Conservation (phyloP, 2,329 filamentous ascomycete species). For the Pseudogymnoascus destructans region DNA sequence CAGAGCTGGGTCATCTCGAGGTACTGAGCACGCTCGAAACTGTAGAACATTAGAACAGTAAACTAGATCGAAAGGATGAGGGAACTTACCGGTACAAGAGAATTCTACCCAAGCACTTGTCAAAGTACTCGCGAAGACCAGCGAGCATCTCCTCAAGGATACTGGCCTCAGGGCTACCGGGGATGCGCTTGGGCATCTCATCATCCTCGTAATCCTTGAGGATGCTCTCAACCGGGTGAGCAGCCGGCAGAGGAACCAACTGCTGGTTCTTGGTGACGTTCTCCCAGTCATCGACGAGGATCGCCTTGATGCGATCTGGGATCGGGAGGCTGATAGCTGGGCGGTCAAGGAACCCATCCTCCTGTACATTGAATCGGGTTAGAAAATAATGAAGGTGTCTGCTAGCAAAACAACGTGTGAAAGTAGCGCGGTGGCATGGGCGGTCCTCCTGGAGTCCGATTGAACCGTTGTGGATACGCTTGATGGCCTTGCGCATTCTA, state of each 20-base stretch:
- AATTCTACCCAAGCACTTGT: constrained; percentile 75
- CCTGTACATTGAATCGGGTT: constrained; percentile 38
- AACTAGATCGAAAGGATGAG: not conserved
- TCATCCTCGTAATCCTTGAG: constrained; percentile 66
- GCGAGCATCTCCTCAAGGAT: constrained; percentile 81
- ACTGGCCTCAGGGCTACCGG: constrained; percentile 60
- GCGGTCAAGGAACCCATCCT: constrained; percentile 72
- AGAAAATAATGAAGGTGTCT: not conserved
- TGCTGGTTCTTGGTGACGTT: constrained; percentile 93
- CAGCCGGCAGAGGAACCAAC: constrained; percentile 71
- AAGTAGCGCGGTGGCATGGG: not conserved
- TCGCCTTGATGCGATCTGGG: constrained; percentile 78
- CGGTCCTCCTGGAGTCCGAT: not conserved
- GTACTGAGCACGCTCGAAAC: constrained; percentile 85
- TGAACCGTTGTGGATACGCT: not conserved
- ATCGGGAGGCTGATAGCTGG: constrained; percentile 78
- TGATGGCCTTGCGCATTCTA: not conserved
- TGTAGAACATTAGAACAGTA: constrained; percentile 25
- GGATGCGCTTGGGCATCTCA: constrained; percentile 52
- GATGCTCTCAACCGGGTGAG: constrained; percentile 61
- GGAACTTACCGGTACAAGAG: constrained; percentile 59
- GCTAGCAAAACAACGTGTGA: constrained; percentile 12
- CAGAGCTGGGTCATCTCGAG: constrained; percentile 61
- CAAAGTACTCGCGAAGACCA: constrained; percentile 86
- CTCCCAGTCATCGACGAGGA: constrained; percentile 97